Evolutionary conservation across 345 rosid species (phyloP), one percentile per base, ranked within the genome.

Genomic region (Crucihimalaya himalaica): DNA sequence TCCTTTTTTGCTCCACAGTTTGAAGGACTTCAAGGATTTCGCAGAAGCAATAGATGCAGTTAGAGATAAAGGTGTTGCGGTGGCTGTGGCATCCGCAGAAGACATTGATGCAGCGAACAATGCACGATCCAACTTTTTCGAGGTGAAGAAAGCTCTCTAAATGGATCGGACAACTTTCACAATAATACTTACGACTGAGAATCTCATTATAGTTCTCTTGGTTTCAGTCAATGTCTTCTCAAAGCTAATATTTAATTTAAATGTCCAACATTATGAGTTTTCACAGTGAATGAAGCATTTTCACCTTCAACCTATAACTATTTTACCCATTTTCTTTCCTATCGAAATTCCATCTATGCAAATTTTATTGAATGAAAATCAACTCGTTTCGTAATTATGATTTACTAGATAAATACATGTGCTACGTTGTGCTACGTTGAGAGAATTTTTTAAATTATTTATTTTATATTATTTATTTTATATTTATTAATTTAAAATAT

Each of bases 1-100:
- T 40, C 20, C 0, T 55, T 16, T 31, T 21, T 45, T 54, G 34
- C 12, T 27, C 18, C 29, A 35, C 96, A 92, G 97, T 65, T 60
- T 82, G 77, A 87, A 87, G 79, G 93, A 93, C 85, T 93, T 93
- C 82, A 92, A 79, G 85, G 85, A 87, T 63, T 95, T 95, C 19
- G 92, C 88, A 0, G 88, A 83, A 48, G 93, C 78, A 53, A 71
- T 95, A 15, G 97, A 95, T 7, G 80, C 89, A 0, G 81, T 89
- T 35, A 87, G 76, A 62, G 84, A 83, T 63, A 84, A 82, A 48
- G 97, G 99, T 31, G 88, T 95, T 5, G 77, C 75, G 6, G 97
- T 92, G 4, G 96, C 84, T 0, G 96, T 93, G 66, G 94, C 96
- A 57, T 93, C 97, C 23, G 86, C 81, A 7, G 91, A 88, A n/a